Base-by-base conservation (phyloP, 305 asterid genomes). In the Plantago coronopus region DNA sequence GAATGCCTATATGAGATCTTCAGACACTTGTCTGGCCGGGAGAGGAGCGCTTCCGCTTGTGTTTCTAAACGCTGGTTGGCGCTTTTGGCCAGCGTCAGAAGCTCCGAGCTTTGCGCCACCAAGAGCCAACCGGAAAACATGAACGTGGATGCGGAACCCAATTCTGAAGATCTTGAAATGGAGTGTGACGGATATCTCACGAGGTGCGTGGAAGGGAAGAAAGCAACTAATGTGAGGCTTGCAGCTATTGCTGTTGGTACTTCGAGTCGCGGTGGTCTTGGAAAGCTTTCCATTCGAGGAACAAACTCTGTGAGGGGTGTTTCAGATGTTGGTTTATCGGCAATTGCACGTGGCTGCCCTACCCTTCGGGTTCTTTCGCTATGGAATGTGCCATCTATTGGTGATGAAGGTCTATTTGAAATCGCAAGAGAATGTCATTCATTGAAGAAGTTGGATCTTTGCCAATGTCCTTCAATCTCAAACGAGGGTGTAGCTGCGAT, bases 161-260 rank as follows among this genome's bases (percentile, higher is more conserved):
- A 18, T 66, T 62, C 78, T 13, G 89, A 81, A 70, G 86, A 78
- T 75, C 64, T 71, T 45, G 96, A 87, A 63, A 38, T 76, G 19
- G 86, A 85, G 54, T 80, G 89, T 18, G 88, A 81, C 57, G 96
- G 96, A 49, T 81, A 68, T 54, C 86, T 91, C 54, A 78, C 96
- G 1, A 88, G 98, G 79, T 84, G 82, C 18, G 74, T 91, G 74
- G 96, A 88, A 77, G 95, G 95, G 25, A 88, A 86, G 82, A 91
- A 91, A 69, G 96, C 96, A 2, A 86, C 94, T 0, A 94, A 91
- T 69, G 57, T 81, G 23, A 78, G 96, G 70, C 95, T 91, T 46
- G 93, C 95, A 3, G 93, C 96, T n/a, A 84, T 91, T 67, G 91
- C 96, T 0, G 85, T 88, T 11, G 96, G 95, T 7, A 88, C 96